Conservation (phyloP, 1,284 basidiomycete species). For the Heliocybe sulcata region DNA sequence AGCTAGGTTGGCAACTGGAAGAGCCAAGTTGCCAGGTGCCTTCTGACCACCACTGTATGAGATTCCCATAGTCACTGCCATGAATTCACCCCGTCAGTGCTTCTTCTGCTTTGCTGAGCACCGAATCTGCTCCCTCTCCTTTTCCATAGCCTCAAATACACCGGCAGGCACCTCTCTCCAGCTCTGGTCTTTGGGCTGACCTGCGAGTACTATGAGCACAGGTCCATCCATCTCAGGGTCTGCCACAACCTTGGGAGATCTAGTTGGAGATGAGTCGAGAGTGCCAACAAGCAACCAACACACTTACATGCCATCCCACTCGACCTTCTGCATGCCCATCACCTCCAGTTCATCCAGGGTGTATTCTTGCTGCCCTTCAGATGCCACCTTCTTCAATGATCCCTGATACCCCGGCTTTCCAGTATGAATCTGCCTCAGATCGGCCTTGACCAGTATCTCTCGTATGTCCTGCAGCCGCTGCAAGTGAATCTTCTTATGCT, state of each 20-base stretch:
- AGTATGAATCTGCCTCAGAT: no score
- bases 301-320: not conserved
- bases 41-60: slow-evolving; percentile 11
- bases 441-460: no score
- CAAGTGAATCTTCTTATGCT: no score
- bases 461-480: no score
- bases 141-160: not conserved
- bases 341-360: no score
- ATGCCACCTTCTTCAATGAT: no score
- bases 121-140: not conserved
- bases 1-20: not conserved
- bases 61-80: slow-evolving; percentile 5
- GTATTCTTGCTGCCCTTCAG: no score
- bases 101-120: not conserved
- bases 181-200: not conserved
- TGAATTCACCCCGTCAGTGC: slow-evolving; percentile 9
- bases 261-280: not conserved
- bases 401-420: no score
- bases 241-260: not conserved
- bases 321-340: not conserved
- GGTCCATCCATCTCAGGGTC: not conserved
- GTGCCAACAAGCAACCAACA: not conserved
- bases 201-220: not conserved
- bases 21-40: slow-evolving; percentile 1
- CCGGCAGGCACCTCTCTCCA: not conserved